phyloP scores from a whole-genome alignment of 495 filamentous ascomycete species.

The Neurospora sp. region DNA sequence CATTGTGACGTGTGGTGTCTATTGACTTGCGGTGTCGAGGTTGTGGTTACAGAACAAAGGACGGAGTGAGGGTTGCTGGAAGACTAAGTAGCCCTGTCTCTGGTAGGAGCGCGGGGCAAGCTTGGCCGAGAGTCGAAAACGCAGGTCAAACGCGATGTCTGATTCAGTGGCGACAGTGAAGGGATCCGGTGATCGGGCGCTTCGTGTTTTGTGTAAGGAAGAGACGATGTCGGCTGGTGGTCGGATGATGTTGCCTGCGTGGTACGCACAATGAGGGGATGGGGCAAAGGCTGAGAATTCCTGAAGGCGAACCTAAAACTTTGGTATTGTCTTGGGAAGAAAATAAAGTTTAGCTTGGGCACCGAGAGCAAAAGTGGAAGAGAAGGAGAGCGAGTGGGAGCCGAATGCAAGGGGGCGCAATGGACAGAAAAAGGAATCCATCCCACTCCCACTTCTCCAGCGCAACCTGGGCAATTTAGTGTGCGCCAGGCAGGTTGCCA shows the following conservation, averaged over 20 bases:
- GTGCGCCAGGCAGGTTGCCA: background rate
- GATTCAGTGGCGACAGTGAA: background rate
- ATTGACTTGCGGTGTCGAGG: background rate
- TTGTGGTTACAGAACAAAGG: conserved; percentile 1
- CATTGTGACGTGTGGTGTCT: conserved; percentile 42
- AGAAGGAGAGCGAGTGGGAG: background rate
- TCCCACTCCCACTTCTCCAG: background rate
- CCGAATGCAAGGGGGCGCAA: background rate
- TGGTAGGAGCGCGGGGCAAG: background rate
- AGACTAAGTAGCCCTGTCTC: background rate
- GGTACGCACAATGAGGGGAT: background rate
- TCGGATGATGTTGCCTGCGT: background rate
- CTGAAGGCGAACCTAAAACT: background rate
- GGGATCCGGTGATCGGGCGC: background rate
- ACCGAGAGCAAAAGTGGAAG: background rate
- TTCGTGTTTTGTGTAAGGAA: background rate
- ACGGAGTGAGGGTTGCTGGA: background rate
- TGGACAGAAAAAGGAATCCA: background rate
- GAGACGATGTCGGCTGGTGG: background rate
- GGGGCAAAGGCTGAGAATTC: background rate
- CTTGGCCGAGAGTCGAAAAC: background rate
- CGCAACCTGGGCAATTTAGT: background rate
- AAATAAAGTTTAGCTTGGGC: background rate
- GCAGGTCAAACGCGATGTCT: background rate
- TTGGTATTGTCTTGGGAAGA: background rate